Percentiles rank a stretch among this genome's conserved stretches.
phyloP scores from a whole-genome alignment of 1,284 basidiomycete species.

The Ceratobasidium sp. region DNA sequence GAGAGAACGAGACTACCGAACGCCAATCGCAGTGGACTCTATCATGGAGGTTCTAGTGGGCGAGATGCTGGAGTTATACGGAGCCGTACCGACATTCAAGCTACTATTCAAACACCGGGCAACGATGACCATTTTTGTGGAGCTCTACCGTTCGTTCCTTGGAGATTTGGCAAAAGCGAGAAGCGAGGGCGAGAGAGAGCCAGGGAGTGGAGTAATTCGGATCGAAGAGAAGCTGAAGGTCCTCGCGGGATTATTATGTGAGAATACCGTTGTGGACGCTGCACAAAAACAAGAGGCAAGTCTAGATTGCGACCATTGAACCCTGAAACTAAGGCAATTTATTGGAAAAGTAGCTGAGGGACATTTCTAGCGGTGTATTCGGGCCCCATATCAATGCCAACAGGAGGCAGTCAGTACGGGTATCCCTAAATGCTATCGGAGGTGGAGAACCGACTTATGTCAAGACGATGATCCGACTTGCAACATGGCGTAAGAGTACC shows the following conservation, averaged over 20 bases:
- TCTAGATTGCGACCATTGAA: not conserved
- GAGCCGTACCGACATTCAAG: slow-evolving; percentile 71
- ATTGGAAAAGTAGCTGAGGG: slow-evolving; percentile 9
- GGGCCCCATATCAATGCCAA: slow-evolving; percentile 23
- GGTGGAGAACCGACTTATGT: slow-evolving; percentile 43
- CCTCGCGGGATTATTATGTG: slow-evolving; percentile 72
- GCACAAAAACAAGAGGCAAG: slow-evolving; percentile 76
- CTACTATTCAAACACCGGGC: slow-evolving; percentile 78
- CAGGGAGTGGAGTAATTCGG: slow-evolving; percentile 15
- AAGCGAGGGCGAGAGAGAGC: not conserved
- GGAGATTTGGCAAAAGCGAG: slow-evolving; percentile 53
- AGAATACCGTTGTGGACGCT: slow-evolving; percentile 70
- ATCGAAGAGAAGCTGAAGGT: slow-evolving; percentile 72
- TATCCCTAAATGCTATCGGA: slow-evolving; percentile 32
- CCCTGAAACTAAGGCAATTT: not conserved
- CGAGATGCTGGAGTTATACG: slow-evolving; percentile 74
- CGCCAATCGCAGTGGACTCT: slow-evolving; percentile 55
- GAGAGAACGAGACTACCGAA: slow-evolving; percentile 1
- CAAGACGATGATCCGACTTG: slow-evolving; percentile 65
- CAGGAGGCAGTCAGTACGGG: slow-evolving; percentile 31
- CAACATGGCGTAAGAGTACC: slow-evolving; percentile 78
- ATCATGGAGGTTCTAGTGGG: slow-evolving; percentile 74
- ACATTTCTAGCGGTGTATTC: slow-evolving; percentile 14
- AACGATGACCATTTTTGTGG: slow-evolving; percentile 73
- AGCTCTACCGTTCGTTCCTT: slow-evolving; percentile 71